These are phyloP conservation scores for Mycosphaerella arachidis DNA, from an alignment of 2,329 filamentous ascomycete species.

Conservation along the genomic window DNA sequence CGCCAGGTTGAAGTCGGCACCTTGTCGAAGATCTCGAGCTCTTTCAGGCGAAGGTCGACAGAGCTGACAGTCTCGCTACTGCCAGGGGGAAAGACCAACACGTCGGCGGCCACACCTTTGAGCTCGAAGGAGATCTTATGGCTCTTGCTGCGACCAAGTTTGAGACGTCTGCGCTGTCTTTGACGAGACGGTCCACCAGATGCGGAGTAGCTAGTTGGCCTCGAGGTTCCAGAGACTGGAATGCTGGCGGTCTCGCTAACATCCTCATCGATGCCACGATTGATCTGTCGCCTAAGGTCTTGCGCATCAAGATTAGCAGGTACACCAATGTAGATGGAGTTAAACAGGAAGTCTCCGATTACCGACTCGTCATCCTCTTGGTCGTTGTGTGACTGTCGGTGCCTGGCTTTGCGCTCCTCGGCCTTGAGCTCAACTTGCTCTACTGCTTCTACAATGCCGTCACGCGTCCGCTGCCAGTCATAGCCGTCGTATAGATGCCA, in stretches of 20 bases:
- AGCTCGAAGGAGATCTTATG: constrained; percentile 97
- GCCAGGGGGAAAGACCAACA: constrained; percentile 72
- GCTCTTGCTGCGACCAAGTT: constrained; percentile 75
- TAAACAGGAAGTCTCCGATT: constrained; percentile 94
- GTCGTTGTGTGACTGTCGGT: constrained; percentile 51
- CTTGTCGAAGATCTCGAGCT: constrained; percentile 89
- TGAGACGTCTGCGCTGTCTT: constrained; percentile 47
- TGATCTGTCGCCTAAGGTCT: constrained; percentile 78
- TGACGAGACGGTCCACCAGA: constrained; percentile 24
- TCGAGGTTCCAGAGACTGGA: constrained; percentile 61
- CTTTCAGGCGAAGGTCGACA: constrained; percentile 73
- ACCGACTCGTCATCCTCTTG: constrained; percentile 75
- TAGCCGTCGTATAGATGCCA: constrained; percentile 99
- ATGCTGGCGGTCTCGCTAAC: constrained; percentile 86
- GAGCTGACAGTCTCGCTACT: constrained; percentile 82
- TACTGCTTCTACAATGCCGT: constrained; percentile 81
- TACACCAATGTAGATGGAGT: constrained; percentile 96
- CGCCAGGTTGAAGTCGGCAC: constrained; percentile 95
- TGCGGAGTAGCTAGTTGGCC: constrained; percentile 49
- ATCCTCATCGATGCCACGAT: constrained; percentile 79
- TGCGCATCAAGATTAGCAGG: constrained; percentile 74
- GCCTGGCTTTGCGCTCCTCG: constrained; percentile 63
- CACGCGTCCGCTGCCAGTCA: constrained; percentile 85
- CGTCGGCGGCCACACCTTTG: constrained; percentile 73
- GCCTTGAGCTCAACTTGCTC: constrained; percentile 81